Evolutionary conservation across 805 yeast species (phyloP), one percentile per base, ranked within the genome.

Genomic region (Pichia nakasei): DNA sequence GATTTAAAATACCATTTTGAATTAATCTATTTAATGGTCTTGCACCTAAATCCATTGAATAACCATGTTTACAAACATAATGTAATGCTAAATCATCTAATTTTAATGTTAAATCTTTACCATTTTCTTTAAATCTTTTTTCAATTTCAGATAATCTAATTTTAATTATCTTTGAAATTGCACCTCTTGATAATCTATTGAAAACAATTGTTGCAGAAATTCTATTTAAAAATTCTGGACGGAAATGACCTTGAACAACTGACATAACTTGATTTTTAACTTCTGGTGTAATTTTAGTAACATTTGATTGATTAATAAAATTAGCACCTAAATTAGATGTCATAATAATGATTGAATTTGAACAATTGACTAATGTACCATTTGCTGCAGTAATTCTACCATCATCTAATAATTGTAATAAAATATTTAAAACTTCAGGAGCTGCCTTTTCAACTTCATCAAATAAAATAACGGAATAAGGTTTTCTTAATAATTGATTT

Each of bases 371-470:
- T 33, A 87, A 79, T 57, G 91, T 89, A 59, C 98, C 98, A 59
- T 85, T 87, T 43, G 95, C 86, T 17, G 96, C 84, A 15, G 97
- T 87, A 49, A 93, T 80, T 65, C 96, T 80, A 60, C 98, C 98
- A 65, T 93, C 98, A 59, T 93, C 98, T 48, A 93, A 70, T 68
- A 93, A 78, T 65, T 93, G 98, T 53, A 93, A 72, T 57, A 93
- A 71, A 19, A 93, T 83, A 9, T 96, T 93, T 59, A 91, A 71
- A 2, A 93, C 98, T 62, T 91, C 97, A 1, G 98, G 98, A 7
- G 96, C 96, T 17, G 98, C 98, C 66, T 93, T 93, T 61, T 93
- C 98, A 45, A 93, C 96, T 68, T 93, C 98, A 66, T 93, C 98
- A 59, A 93, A 93, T 49, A 93, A 72, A 35, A 93, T 74, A n/a